Evolutionary conservation across 495 filamentous ascomycete species (phyloP).

Genomic region (Stereocaulon alpinum): DNA sequence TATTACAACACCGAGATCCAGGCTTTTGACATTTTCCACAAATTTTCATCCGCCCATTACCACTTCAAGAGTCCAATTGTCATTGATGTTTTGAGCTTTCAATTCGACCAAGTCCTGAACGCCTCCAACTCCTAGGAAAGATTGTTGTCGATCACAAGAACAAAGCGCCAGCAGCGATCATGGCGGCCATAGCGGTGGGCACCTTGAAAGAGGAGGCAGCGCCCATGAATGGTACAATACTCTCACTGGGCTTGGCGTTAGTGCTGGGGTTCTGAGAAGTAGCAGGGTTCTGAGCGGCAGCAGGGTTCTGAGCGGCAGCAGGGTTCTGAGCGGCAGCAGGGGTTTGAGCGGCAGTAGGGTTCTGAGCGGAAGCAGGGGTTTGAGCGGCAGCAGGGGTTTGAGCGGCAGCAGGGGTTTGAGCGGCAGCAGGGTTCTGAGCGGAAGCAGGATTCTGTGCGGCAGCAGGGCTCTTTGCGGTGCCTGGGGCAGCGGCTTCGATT

Average conservation of each 20-base stretch:
- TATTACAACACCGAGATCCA: slow-evolving; percentile 1
- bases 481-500: not conserved
- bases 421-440: not conserved
- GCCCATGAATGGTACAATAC: slow-evolving; percentile 3
- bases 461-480: not conserved
- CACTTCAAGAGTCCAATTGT: not conserved
- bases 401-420: not conserved
- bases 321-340: not conserved
- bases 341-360: not conserved
- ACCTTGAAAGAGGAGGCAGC: slow-evolving; percentile 5
- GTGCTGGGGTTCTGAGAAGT: not conserved
- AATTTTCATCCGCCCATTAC: not conserved
- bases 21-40: not conserved
- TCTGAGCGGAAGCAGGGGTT: not conserved
- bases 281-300: not conserved
- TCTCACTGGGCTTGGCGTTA: not conserved
- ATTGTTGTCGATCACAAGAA: not conserved
- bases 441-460: not conserved
- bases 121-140: no score
- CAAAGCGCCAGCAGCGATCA: not conserved
- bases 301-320: not conserved
- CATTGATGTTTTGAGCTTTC: no score
- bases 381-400: not conserved
- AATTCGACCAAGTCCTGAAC: no score
- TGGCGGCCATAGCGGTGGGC: not conserved